Evolutionary conservation across 768 basidiomycete genomes (phyloP), one percentile per base, ranked within the genome.

Genomic region (Suillus sp.): DNA sequence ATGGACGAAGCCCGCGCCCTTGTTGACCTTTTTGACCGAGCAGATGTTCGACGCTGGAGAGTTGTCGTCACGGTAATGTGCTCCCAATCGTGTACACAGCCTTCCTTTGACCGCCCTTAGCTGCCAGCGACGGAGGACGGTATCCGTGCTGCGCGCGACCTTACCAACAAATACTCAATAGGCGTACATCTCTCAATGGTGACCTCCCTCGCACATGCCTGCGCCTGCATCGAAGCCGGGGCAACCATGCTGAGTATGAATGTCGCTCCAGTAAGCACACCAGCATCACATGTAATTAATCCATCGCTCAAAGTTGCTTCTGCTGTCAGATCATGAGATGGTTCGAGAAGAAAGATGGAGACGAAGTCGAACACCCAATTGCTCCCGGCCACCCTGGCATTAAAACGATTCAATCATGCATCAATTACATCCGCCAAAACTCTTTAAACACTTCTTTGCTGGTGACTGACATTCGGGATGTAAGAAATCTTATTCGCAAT

Each of bases 61-160:
- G 72, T 89, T 60, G 67, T 87, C 40, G 70, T 88, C 55, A 83
- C 81, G 63, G 87, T 88, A 30, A 16, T 59, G 30, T 4, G 32
- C 7, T 25, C 2, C 11, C 20, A 25, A n/a, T 10, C 38, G 48
- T 60, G 20, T 9, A 6, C 43, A 22, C 20, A 25, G 35, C 54
- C 51, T 51, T 63, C 0, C 65, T 25, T 8, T 54, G 22, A 16
- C 11, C 8, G n/a, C 27, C 22, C 13, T 60, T 37, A 88, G 86
- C 80, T 89, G 43, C 84, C 86, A 35, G 86, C 86, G 6, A 88
- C 86, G 0, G 78, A 82, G 40, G 75, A 75, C 34, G 88, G 87
- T 18, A 77, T 88, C 14, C 59, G 63, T 30, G 86, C 87, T 7
- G 80, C 85, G 0, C 71, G 69, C 30, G 66, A 69, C 57, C 78